These are phyloP conservation scores for Neoconidiobolus thromboides DNA, from an alignment of 371 early-diverging fungal species.

Conservation along the genomic window DNA sequence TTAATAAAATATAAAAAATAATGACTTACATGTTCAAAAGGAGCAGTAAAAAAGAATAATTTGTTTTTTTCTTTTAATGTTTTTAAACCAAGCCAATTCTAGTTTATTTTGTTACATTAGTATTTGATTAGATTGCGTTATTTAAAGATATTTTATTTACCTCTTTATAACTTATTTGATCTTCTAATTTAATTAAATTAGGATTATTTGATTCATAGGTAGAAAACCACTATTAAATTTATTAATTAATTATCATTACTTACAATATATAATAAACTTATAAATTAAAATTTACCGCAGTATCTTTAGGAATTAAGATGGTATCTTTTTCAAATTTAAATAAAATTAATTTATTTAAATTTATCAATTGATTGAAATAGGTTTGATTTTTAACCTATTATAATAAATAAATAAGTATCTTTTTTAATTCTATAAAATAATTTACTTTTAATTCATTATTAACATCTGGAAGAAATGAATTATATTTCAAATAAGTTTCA, in stretches of 20 bases:
- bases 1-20: constrained; percentile 8
- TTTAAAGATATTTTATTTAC: background rate
- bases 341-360: constrained; percentile 52
- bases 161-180: constrained; percentile 35
- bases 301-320: constrained; percentile 56
- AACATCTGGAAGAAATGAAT: constrained; percentile 65
- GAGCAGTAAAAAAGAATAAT: constrained; percentile 34
- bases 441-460: constrained; percentile 46
- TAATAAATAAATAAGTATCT: background rate
- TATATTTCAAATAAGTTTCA: constrained; percentile 43
- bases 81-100: constrained; percentile 50
- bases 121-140: too few relatives aligned
- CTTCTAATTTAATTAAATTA: constrained; percentile 17
- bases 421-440: background rate
- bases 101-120: background rate
- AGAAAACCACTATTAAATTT: constrained; percentile 47
- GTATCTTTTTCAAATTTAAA: constrained; percentile 55
- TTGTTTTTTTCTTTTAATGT: constrained; percentile 26
- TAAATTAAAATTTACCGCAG: constrained; percentile 27
- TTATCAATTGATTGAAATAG: constrained; percentile 30
- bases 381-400: constrained; percentile 18
- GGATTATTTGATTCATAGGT: constrained; percentile 22
- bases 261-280: background rate
- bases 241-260: constrained; percentile 19
- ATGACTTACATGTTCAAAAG: constrained; percentile 48